Conservation (phyloP, 306 rosid genomes). For the Prunus kanzakura region DNA sequence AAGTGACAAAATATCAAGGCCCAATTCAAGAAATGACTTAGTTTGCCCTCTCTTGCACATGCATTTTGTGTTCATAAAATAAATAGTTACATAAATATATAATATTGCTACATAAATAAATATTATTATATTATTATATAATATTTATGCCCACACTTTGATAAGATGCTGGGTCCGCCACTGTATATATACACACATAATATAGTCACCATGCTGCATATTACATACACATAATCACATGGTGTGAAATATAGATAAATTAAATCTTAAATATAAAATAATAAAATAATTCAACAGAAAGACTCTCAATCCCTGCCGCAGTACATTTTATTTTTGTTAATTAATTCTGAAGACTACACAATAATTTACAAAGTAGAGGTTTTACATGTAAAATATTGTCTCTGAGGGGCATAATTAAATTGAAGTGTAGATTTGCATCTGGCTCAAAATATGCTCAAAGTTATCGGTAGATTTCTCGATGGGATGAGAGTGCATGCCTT, state of each 20-base stretch:
- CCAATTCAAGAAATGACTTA: no score
- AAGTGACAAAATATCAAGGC: no score
- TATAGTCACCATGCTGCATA: no score
- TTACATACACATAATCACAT: background rate
- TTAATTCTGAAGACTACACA: background rate
- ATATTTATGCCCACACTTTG: no score
- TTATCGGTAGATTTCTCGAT: constrained; percentile 48
- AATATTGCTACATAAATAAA: no score
- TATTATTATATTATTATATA: no score
- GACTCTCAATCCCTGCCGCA: background rate
- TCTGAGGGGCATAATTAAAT: background rate
- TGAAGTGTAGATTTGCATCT: constrained; percentile 45
- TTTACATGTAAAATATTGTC: background rate
- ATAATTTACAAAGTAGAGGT: background rate
- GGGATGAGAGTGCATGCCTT: constrained; percentile 51
- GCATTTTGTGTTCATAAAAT: no score
- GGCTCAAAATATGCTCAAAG: constrained; percentile 53
- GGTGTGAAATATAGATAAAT: background rate
- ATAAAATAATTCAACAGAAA: background rate
- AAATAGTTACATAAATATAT: no score
- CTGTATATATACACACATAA: no score
- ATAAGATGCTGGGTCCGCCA: no score
- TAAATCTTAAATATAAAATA: background rate
- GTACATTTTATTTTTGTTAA: background rate
- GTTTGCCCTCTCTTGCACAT: no score